A percentile compares a stretch with the other conserved stretches of the same genome.
phyloP scores from a whole-genome alignment of 345 rosid species.

The Gossypium longicalyx region DNA sequence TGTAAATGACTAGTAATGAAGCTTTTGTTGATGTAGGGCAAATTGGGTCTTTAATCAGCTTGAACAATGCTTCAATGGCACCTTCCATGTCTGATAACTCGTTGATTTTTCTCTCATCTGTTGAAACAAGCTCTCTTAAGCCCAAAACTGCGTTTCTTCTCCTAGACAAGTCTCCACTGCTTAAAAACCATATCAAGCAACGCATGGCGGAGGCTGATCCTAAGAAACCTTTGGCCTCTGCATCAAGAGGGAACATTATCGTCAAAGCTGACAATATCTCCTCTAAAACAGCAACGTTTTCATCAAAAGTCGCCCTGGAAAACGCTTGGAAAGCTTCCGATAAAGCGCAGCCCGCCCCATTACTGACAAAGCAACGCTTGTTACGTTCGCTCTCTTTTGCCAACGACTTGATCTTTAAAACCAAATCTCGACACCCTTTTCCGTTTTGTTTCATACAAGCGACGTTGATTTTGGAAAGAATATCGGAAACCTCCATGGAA shows the following conservation, averaged over 20 bases:
- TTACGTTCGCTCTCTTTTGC: slow-evolving; percentile 60
- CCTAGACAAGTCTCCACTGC: slow-evolving; percentile 37
- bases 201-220: slow-evolving; percentile 47
- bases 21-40: slow-evolving; percentile 58
- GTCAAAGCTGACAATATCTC: slow-evolving; percentile 55
- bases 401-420: slow-evolving; percentile 42
- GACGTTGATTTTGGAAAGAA: slow-evolving; percentile 23
- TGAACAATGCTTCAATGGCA: slow-evolving; percentile 45
- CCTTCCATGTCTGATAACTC: slow-evolving; percentile 46
- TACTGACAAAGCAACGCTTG: slow-evolving; percentile 38
- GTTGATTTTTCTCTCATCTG: slow-evolving; percentile 22
- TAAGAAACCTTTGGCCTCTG: slow-evolving; percentile 35
- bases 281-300: slow-evolving; percentile 33
- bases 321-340: slow-evolving; percentile 44
- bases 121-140: slow-evolving; percentile 38
- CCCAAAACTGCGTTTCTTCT: slow-evolving; percentile 55
- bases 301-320: slow-evolving; percentile 30
- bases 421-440: slow-evolving; percentile 28
- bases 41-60: slow-evolving; percentile 61
- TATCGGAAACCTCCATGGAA: slow-evolving; percentile 31
- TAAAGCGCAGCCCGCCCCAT: slow-evolving; percentile 37
- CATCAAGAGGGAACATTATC: slow-evolving; percentile 41
- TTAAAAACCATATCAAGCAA: slow-evolving; percentile 45
- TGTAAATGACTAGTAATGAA: slow-evolving; percentile 46
- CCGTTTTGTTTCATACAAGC: slow-evolving; percentile 21